These are phyloP conservation scores for Centella asiatica DNA, from an alignment of 129 eudicot species.

Conservation along the genomic window DNA sequence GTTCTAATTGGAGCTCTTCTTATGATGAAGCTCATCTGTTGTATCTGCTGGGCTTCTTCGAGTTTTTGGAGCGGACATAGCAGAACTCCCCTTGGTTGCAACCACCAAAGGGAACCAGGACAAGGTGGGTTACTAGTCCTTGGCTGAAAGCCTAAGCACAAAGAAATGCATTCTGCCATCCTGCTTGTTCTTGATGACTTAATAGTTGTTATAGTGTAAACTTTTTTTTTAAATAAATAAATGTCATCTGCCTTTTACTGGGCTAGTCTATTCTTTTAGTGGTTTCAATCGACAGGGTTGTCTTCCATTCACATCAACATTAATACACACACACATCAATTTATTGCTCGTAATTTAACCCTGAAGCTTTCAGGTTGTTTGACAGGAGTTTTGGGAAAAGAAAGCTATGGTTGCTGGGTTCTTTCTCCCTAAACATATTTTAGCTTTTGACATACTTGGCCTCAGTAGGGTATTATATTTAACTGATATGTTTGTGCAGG, in stretches of 20 bases:
- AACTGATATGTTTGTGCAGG: slow-evolving; percentile 32
- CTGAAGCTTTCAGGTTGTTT: too few species aligned
- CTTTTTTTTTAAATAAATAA: too few species aligned
- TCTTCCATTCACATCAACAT: too few species aligned
- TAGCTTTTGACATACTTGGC: not conserved
- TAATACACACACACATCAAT: too few species aligned
- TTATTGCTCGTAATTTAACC: too few species aligned
- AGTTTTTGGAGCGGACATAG: slow-evolving; percentile 71
- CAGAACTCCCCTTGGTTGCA: slow-evolving; percentile 92
- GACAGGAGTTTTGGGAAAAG: too few species aligned
- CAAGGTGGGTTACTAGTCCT: slow-evolving; percentile 41
- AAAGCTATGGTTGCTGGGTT: too few species aligned
- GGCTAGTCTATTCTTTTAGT: too few species aligned
- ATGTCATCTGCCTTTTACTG: too few species aligned
- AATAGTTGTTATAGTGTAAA: too few species aligned
- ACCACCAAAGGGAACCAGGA: slow-evolving; percentile 71
- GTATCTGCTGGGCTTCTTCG: slow-evolving; percentile 82
- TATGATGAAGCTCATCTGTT: slow-evolving; percentile 61
- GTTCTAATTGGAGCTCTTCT: slow-evolving; percentile 2
- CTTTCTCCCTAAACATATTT: too few species aligned
- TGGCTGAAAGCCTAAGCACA: not conserved
- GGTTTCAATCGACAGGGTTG: too few species aligned
- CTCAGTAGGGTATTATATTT: not conserved
- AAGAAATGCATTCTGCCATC: not conserved
- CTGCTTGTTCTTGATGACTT: not conserved